Conservation (phyloP, 2,329 filamentous ascomycete genomes). For the Monilinia vaccinii-corymbosi region DNA sequence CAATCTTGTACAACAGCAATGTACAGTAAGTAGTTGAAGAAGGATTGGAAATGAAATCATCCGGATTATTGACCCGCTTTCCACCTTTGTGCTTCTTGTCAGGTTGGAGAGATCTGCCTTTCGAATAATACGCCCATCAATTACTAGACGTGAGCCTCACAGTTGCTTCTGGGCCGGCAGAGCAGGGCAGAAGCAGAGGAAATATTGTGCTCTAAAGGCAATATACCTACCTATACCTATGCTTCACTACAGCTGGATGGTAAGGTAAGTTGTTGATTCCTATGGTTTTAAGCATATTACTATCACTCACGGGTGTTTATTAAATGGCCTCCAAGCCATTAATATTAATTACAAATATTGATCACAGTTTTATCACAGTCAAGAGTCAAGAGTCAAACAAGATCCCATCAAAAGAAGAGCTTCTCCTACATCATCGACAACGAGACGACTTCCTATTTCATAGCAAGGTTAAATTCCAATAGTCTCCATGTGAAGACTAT, state of each 20-base stretch:
- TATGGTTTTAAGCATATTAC: background rate
- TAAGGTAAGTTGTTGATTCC: no score
- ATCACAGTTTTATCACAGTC: background rate
- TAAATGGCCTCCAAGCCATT: background rate
- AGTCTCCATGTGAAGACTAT: background rate
- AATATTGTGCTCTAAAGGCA: background rate
- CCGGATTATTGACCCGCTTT: background rate
- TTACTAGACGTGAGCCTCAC: background rate
- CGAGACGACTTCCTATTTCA: background rate
- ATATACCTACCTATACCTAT: background rate
- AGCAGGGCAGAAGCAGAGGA: no score
- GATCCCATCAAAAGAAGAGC: background rate
- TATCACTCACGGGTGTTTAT: no score
- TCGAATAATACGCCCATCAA: background rate
- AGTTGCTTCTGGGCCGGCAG: background rate
- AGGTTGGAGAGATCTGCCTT: background rate
- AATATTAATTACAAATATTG: no score
- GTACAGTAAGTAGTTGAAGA: background rate
- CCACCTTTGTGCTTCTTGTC: background rate
- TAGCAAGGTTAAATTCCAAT: background rate
- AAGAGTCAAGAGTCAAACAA: background rate
- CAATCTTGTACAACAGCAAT: background rate
- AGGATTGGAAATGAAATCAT: background rate
- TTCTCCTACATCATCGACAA: background rate
- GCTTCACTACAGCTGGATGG: background rate